A percentile compares a stretch with the other conserved stretches of the same genome.
These are phyloP conservation scores for Cyathus pygmaeus DNA, from an alignment of 1,284 basidiomycete species.

Conservation along the genomic window DNA sequence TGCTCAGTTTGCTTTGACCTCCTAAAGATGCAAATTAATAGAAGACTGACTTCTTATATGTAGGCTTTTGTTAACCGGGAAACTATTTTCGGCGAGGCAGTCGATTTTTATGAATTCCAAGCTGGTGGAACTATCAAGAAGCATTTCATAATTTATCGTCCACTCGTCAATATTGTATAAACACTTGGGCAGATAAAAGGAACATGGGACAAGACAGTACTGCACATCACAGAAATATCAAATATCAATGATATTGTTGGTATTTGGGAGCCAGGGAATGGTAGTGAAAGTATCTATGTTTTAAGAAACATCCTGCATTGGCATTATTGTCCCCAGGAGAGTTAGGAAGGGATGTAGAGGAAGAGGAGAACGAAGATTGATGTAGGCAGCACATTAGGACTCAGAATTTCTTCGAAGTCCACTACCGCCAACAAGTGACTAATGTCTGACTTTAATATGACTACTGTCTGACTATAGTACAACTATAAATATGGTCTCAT, in stretches of 20 bases:
- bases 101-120: background rate
- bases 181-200: background rate
- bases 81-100: background rate
- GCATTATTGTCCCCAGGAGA: background rate
- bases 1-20: background rate
- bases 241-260: background rate
- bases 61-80: background rate
- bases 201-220: background rate
- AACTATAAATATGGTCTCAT: no score
- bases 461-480: no score
- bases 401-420: no score
- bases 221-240: background rate
- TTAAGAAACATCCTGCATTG: slow-evolving; percentile 1
- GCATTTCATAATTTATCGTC: background rate
- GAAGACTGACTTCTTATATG: background rate
- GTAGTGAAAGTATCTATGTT: background rate
- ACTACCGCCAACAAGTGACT: no score
- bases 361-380: background rate
- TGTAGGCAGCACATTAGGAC: no score
- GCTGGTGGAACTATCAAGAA: background rate
- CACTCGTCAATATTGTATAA: background rate
- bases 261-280: background rate
- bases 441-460: no score
- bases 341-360: background rate
- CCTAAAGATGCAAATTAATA: slow-evolving; percentile 1